Conservation (phyloP, 768 basidiomycete genomes). For the Kockovaella imperatae region DNA sequence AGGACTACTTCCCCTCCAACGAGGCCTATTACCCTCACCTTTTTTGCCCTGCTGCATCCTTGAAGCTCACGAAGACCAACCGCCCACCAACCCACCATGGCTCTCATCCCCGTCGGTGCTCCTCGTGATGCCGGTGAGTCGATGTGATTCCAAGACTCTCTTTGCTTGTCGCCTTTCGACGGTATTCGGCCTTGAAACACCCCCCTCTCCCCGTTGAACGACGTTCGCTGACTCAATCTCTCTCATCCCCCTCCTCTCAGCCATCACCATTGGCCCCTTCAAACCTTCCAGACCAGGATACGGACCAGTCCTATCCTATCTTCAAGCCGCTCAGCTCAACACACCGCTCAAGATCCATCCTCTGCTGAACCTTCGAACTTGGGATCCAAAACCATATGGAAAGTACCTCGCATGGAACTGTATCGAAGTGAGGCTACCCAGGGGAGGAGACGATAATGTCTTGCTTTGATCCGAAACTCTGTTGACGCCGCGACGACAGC, state of each 20-base stretch:
- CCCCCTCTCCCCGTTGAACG: not conserved
- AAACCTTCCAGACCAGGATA: conserved; percentile 44
- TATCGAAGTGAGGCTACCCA: conserved; percentile 31
- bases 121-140: conserved; percentile 30
- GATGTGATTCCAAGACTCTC: not conserved
- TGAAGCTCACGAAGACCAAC: too few species aligned
- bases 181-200: not conserved
- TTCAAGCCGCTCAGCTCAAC: conserved; percentile 40
- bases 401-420: conserved; percentile 42
- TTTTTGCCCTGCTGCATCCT: too few species aligned
- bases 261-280: conserved; percentile 40
- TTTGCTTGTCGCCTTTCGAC: not conserved
- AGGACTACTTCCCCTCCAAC: too few species aligned
- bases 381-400: conserved; percentile 43
- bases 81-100: conserved; percentile 12
- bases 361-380: conserved; percentile 37
- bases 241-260: too few species aligned
- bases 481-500: conserved; percentile 18
- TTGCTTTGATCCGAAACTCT: not conserved
- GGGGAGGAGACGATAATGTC: not conserved
- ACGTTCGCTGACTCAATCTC: conserved; percentile 3
- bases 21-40: too few species aligned
- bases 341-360: conserved; percentile 41
- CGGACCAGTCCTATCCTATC: conserved; percentile 43
- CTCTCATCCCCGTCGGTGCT: conserved; percentile 21